phyloP scores from a whole-genome alignment of 306 rosid genomes.

The Abrus pulchellus region DNA sequence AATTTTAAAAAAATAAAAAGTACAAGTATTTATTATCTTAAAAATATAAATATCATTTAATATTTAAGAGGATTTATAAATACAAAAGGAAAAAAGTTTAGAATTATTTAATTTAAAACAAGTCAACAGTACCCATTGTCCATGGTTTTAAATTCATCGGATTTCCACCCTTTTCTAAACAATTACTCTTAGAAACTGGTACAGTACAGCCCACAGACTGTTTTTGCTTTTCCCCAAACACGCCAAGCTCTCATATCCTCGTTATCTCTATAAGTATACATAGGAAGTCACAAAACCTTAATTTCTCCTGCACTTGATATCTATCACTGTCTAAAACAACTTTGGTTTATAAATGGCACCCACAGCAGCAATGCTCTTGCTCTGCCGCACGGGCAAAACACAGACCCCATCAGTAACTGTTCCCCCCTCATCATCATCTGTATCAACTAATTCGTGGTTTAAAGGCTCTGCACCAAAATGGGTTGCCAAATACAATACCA shows the following conservation, averaged over 20 bases:
- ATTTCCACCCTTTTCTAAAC: not conserved
- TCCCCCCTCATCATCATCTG: not conserved
- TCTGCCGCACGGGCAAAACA: slow-evolving; percentile 33
- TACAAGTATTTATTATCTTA: no score
- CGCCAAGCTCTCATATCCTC: not conserved
- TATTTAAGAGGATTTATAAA: no score
- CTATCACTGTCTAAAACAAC: no score
- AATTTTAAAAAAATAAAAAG: no score
- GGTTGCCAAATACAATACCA: not conserved
- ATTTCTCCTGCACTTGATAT: not conserved
- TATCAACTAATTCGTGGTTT: slow-evolving; percentile 41
- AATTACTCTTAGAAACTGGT: not conserved
- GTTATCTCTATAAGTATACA: not conserved
- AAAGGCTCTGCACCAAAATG: slow-evolving; percentile 39
- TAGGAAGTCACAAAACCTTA: not conserved
- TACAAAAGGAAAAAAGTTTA: no score
- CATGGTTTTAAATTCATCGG: no score
- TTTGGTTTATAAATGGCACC: slow-evolving; percentile 44
- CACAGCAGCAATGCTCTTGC: slow-evolving; percentile 55
- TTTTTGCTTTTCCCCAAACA: not conserved
- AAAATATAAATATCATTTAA: no score
- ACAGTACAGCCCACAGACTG: slow-evolving; percentile 43
- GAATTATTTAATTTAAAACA: no score
- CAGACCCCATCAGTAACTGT: slow-evolving; percentile 1
- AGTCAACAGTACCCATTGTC: no score